phyloP scores from a whole-genome alignment of 225 moss, liverwort and hornwort genomes.

The Rhytidiadelphus loreus region DNA sequence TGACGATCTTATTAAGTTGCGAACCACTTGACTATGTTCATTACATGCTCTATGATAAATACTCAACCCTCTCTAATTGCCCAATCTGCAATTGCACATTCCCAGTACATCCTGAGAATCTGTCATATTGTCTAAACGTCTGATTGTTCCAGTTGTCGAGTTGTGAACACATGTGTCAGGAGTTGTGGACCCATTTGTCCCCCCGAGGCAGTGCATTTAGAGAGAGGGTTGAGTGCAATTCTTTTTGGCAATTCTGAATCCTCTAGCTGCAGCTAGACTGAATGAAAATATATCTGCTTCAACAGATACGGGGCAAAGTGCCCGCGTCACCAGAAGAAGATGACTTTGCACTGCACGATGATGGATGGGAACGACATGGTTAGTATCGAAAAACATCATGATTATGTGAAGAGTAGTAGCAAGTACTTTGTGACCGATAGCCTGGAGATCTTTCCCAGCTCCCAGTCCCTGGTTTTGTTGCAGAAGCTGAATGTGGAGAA shows the following conservation, averaged over 20 bases:
- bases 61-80: neutral
- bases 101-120: neutral
- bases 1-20: neutral
- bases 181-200: neutral
- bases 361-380: neutral
- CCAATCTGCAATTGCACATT: neutral
- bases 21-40: neutral
- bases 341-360: conserved; percentile 35
- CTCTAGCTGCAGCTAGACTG: neutral
- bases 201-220: neutral
- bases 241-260: neutral
- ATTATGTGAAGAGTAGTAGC: conserved; percentile 24
- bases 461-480: conserved; percentile 28
- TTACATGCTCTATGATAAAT: neutral
- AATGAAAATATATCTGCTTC: neutral
- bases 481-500: conserved; percentile 39
- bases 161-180: neutral
- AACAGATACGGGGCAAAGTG: conserved; percentile 20
- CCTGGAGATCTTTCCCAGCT: conserved; percentile 31
- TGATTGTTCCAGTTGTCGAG: neutral
- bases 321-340: conserved; percentile 41
- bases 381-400: neutral
- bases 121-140: neutral
- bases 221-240: neutral
- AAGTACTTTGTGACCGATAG: conserved; percentile 39